Conservation (phyloP, 371 early-diverging fungal genomes). For the Lichtheimia ornata region DNA sequence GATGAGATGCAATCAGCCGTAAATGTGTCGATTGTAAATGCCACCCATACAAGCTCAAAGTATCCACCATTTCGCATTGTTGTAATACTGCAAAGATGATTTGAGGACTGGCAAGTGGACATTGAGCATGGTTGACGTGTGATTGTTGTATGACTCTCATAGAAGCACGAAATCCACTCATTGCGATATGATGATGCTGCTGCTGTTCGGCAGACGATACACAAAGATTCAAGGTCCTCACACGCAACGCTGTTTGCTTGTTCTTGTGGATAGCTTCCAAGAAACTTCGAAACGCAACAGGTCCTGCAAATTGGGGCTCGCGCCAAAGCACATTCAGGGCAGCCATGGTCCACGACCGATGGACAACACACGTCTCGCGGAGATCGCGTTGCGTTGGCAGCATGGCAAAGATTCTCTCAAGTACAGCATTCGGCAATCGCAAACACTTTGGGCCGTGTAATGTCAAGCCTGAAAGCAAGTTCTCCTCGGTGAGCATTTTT, state of each 20-base stretch:
- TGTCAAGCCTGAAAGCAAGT: not conserved
- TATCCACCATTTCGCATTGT: slow-evolving; percentile 32
- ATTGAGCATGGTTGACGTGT: slow-evolving; percentile 3
- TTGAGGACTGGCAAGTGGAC: slow-evolving; percentile 18
- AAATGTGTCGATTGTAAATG: slow-evolving; percentile 21
- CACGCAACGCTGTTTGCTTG: slow-evolving; percentile 13
- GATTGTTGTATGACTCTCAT: slow-evolving; percentile 2
- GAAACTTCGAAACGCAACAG: slow-evolving; percentile 24
- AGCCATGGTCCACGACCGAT: slow-evolving; percentile 32
- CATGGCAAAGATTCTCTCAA: slow-evolving; percentile 33
- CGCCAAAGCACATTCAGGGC: slow-evolving; percentile 41
- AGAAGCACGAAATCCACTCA: slow-evolving; percentile 15
- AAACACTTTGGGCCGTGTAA: not conserved
- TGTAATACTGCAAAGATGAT: slow-evolving; percentile 18
- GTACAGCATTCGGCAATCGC: slow-evolving; percentile 18
- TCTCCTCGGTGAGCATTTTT: slow-evolving; percentile 5
- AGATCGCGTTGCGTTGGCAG: slow-evolving; percentile 28
- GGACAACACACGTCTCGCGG: slow-evolving; percentile 33
- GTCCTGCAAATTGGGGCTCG: slow-evolving; percentile 21
- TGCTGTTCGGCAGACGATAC: slow-evolving; percentile 7
- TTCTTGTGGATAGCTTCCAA: slow-evolving; percentile 5
- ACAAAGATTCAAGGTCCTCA: slow-evolving; percentile 27
- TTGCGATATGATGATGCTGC: not conserved
- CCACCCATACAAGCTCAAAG: slow-evolving; percentile 46
- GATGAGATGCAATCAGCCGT: slow-evolving; percentile 16